Conservation (phyloP, 2,329 filamentous ascomycete genomes). For the Nannizziopsis barbatae region DNA sequence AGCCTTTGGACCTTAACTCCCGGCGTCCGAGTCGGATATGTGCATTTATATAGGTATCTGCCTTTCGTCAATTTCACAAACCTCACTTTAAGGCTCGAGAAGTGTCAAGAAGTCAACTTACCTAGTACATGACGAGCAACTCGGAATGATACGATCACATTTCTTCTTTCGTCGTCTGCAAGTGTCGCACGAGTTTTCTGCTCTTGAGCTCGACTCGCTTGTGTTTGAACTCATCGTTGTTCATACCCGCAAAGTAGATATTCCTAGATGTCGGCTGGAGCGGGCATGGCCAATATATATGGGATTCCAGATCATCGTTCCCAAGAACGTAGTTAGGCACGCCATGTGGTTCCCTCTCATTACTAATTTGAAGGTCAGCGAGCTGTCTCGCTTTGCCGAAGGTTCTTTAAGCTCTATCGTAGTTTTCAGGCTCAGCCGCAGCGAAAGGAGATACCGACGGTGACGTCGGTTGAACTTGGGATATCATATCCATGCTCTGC, state of each 20-base stretch:
- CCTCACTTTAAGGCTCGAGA: not conserved
- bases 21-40: not conserved
- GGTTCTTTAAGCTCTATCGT: not conserved
- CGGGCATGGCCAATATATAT: not conserved
- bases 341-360: not conserved
- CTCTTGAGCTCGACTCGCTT: not conserved
- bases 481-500: not conserved
- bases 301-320: not conserved
- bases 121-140: conserved; percentile 9
- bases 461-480: not conserved
- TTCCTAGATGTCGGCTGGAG: not conserved
- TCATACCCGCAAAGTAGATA: not conserved
- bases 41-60: conserved; percentile 8
- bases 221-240: not conserved
- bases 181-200: conserved; percentile 5
- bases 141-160: conserved; percentile 5
- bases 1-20: conserved; percentile 3
- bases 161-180: conserved; percentile 12
- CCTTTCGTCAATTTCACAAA: not conserved
- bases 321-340: not conserved
- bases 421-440: conserved; percentile 1
- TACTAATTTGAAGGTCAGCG: not conserved
- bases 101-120: not conserved
- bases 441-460: not conserved
- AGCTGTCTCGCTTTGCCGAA: not conserved